phyloP scores from a whole-genome alignment of 768 basidiomycete genomes.

The Mycena metata region DNA sequence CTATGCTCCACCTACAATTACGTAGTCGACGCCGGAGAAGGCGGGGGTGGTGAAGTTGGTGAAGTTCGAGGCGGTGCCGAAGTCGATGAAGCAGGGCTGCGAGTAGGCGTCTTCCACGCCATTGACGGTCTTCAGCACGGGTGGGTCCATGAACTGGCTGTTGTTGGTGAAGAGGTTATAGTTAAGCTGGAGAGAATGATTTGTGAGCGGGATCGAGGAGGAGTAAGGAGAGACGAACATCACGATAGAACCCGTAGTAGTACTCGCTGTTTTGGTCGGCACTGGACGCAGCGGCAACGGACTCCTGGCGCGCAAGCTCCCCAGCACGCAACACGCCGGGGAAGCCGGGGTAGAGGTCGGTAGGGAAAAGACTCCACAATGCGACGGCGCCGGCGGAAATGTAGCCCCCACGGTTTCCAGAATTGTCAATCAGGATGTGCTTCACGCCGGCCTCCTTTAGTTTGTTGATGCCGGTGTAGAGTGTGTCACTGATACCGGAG shows the following conservation, averaged over 20 bases:
- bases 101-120: slow-evolving; percentile 31
- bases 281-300: neutral
- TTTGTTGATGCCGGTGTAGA: neutral
- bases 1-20: too few relatives aligned
- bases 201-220: neutral
- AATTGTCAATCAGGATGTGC: slow-evolving; percentile 14
- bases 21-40: slow-evolving; percentile 12
- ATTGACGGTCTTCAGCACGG: slow-evolving; percentile 27
- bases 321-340: neutral
- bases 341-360: slow-evolving; percentile 24
- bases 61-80: slow-evolving; percentile 16
- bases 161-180: slow-evolving; percentile 22
- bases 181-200: slow-evolving; percentile 2
- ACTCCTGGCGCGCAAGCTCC: slow-evolving; percentile 6
- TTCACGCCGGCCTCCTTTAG: slow-evolving; percentile 11
- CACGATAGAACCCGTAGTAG: slow-evolving; percentile 11
- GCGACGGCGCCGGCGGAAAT: slow-evolving; percentile 14
- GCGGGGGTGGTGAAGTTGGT: slow-evolving; percentile 31
- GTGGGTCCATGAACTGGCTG: slow-evolving; percentile 32
- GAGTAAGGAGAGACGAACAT: neutral
- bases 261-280: neutral
- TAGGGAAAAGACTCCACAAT: slow-evolving; percentile 9
- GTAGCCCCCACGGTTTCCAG: slow-evolving; percentile 20
- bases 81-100: slow-evolving; percentile 27
- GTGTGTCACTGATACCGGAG: neutral